Evolutionary conservation across 2,329 filamentous ascomycete genomes (phyloP).

Genomic region (Metarhizium guizhouense): DNA sequence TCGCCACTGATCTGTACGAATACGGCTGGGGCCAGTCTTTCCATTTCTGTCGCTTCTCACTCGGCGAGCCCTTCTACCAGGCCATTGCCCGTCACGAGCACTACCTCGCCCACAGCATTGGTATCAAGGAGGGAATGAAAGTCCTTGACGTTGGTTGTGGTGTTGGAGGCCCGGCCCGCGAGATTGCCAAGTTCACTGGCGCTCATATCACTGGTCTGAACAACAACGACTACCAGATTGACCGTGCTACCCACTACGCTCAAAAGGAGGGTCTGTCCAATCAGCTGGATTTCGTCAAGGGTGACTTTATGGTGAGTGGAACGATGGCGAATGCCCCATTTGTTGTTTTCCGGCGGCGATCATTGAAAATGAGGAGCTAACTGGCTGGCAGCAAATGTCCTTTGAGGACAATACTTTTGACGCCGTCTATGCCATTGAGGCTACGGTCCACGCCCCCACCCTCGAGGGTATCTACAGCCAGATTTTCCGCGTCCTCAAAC

Average conservation of each 20-base stretch:
- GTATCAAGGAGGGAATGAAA: conserved; percentile 75
- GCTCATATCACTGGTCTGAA: conserved; percentile 86
- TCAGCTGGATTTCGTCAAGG: conserved; percentile 83
- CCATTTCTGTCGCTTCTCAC: conserved; percentile 92
- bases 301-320: conserved; percentile 76
- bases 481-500: conserved; percentile 92
- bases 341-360: too few species aligned
- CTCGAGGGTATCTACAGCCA: conserved; percentile 89
- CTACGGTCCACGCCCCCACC: conserved; percentile 86
- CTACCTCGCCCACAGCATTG: conserved; percentile 86
- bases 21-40: conserved; percentile 95
- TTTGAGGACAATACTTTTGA: conserved; percentile 91
- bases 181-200: conserved; percentile 93
- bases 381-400: conserved; percentile 56
- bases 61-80: conserved; percentile 79
- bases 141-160: conserved; percentile 96
- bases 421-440: conserved; percentile 94
- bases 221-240: conserved; percentile 99
- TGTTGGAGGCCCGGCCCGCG: conserved; percentile 87
- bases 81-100: conserved; percentile 96
- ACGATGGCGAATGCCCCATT: conserved; percentile 7
- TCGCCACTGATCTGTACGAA: conserved; percentile 93
- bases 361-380: background rate
- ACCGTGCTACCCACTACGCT: conserved; percentile 82
- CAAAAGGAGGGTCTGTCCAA: conserved; percentile 69